A percentile compares a stretch with the other conserved stretches of the same genome.
Evolutionary conservation across 129 eudicot species (phyloP).

Genomic region (carrot (Daucus carota)): DNA sequence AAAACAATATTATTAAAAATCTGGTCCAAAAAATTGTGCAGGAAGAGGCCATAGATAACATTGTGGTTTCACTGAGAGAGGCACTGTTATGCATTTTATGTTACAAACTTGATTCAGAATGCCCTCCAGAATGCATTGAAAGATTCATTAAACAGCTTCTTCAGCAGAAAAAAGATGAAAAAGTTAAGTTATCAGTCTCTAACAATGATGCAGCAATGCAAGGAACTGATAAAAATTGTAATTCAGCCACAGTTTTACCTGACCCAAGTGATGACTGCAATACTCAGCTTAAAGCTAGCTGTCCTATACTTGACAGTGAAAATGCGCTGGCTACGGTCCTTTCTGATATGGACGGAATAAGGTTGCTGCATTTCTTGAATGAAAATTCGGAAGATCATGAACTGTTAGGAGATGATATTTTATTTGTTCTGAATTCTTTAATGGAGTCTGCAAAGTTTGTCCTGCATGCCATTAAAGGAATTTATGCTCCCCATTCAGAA

Average conservation of each 20-base stretch:
- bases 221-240: background rate
- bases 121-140: slow-evolving; percentile 7
- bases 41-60: slow-evolving; percentile 16
- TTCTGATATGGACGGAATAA: slow-evolving; percentile 7
- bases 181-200: background rate
- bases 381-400: slow-evolving; percentile 12
- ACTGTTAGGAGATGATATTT: background rate
- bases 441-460: slow-evolving; percentile 20
- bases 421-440: background rate
- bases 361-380: slow-evolving; percentile 15
- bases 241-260: background rate
- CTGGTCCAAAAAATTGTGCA: too few relatives aligned
- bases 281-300: background rate
- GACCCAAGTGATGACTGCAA: background rate
- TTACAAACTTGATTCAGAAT: slow-evolving; percentile 19
- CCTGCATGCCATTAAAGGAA: background rate
- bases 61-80: slow-evolving; percentile 12
- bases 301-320: background rate
- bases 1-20: too few relatives aligned
- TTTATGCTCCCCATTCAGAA: background rate
- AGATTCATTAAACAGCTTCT: slow-evolving; percentile 4
- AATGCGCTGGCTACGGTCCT: slow-evolving; percentile 14
- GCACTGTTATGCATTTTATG: slow-evolving; percentile 13
- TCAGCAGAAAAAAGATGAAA: background rate
- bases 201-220: background rate